phyloP scores from a whole-genome alignment of 805 yeast genomes.

The Candida chilensis region DNA sequence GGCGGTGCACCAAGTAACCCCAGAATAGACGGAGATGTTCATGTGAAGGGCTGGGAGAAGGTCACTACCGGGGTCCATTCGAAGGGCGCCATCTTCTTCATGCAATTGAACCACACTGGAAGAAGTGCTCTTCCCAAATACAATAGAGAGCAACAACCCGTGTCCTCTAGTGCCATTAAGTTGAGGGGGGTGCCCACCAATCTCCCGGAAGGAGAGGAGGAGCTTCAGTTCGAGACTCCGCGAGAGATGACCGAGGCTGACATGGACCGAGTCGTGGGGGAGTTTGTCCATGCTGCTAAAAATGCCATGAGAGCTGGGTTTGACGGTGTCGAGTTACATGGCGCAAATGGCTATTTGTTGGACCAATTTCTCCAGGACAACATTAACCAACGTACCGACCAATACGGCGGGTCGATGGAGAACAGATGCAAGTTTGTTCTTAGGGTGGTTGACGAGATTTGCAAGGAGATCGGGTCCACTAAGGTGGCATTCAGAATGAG shows the following conservation, averaged over 20 bases:
- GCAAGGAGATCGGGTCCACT: conserved; percentile 12
- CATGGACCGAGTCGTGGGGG: conserved; percentile 12
- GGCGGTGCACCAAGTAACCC: conserved; percentile 9
- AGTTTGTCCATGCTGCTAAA: conserved; percentile 19
- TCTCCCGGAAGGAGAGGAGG: too few relatives aligned
- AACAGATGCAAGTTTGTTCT: conserved; percentile 16
- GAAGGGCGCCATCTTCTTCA: conserved; percentile 21
- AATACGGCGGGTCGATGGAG: conserved; percentile 22
- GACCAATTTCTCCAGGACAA: conserved; percentile 11
- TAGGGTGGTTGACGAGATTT: conserved; percentile 16
- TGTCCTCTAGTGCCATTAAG: conserved; percentile 10
- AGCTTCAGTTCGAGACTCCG: too few relatives aligned
- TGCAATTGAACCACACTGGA: conserved; percentile 42
- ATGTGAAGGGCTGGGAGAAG: conserved; percentile 23
- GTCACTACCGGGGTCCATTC: conserved; percentile 36
- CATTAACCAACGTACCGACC: conserved; percentile 21
- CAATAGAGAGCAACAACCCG: conserved; percentile 11
- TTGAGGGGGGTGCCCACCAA: too few relatives aligned
- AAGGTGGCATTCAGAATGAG: conserved; percentile 23
- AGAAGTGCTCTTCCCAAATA: conserved; percentile 19
- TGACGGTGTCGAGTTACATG: conserved; percentile 20
- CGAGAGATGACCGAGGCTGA: conserved; percentile 13
- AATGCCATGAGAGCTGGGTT: conserved; percentile 14
- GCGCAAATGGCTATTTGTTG: conserved; percentile 20
- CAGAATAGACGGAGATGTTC: conserved; percentile 16